Base-by-base conservation (phyloP, 2,329 filamentous ascomycete genomes). In the Ophiosphaerella korrae region DNA sequence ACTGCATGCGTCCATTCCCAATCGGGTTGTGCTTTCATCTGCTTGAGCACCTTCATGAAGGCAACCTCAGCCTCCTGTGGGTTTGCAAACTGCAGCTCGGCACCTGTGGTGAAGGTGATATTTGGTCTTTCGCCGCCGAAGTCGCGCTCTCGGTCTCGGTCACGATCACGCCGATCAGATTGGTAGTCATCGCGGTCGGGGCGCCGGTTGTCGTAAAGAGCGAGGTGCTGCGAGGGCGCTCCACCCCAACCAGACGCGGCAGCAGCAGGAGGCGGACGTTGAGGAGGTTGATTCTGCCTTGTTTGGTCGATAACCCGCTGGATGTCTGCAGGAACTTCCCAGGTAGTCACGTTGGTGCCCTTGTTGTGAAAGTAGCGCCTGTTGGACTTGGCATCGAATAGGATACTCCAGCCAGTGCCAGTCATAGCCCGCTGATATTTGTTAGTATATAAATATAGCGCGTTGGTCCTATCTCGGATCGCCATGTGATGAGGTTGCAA, bases 341-440 rank as follows among this genome's bases (percentile, higher is more conserved):
- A 99, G 29, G 89, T 91, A 73, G 92, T 97, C 77, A 92, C 84
- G 75, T 93, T 92, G 38, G 90, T 92, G 74, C 95, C 88, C 31
- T 87, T 89, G 74, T 99, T 94, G 74, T 92, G 93, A 65, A 92
- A 99, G 76, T 99, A 99, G 71, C 93, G 90, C 65, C 88, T 86
- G 40, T 93, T 94, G 58, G 90, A 89, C 55, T 92, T 86, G 18
- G 90, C 34, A 36, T 87, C 23, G 88, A 91, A 69, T 96, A 94
- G 74, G 7, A 96, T 91, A 68, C 93, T 94, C 92, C 92, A 99
- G 58, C 90, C 89, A 63, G 94, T 89, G 64, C 88, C 87, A 43
- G 88, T 82, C 41, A 95, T 82, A 47, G 90, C 90, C 69, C 88
- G 88, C 90, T 92, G 70, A 51, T 55, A 14, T n/a, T 14, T 23